phyloP scores from a whole-genome alignment of 305 asterid genomes.

The Solanum hybrid region DNA sequence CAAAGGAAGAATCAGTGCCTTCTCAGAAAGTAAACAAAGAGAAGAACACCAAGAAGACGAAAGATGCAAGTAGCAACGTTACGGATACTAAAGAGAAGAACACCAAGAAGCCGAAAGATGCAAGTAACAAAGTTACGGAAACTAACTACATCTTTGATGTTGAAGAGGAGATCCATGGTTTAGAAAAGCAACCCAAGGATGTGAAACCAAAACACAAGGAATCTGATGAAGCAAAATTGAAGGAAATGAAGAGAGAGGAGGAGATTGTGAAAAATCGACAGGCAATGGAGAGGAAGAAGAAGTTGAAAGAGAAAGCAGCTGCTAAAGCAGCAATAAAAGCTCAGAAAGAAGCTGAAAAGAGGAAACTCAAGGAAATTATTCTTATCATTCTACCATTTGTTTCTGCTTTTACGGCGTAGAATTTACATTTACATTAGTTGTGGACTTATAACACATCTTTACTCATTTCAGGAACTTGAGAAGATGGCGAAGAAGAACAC shows the following conservation, averaged over 20 bases:
- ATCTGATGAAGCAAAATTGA: slow-evolving; percentile 49
- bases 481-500: slow-evolving; percentile 58
- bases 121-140: slow-evolving; percentile 17
- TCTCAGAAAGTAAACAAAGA: slow-evolving; percentile 28
- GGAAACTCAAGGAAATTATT: slow-evolving; percentile 50
- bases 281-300: slow-evolving; percentile 78
- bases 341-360: slow-evolving; percentile 72
- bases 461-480: slow-evolving; percentile 59
- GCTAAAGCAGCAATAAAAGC: slow-evolving; percentile 62
- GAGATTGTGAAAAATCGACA: slow-evolving; percentile 56
- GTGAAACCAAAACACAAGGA: slow-evolving; percentile 25
- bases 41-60: slow-evolving; percentile 31
- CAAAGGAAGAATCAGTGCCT: slow-evolving; percentile 32
- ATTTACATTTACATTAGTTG: background rate
- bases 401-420: background rate
- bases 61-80: slow-evolving; percentile 30
- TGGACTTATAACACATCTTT: background rate
- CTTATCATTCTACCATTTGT: background rate
- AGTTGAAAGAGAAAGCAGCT: slow-evolving; percentile 75
- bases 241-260: slow-evolving; percentile 56
- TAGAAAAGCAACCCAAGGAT: slow-evolving; percentile 18
- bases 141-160: slow-evolving; percentile 21
- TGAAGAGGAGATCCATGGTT: slow-evolving; percentile 24
- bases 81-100: slow-evolving; percentile 23
- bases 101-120: slow-evolving; percentile 30